Percentiles rank a stretch among this genome's conserved stretches.
phyloP scores from a whole-genome alignment of 2,329 filamentous ascomycete genomes.

The Penicillium sp. region DNA sequence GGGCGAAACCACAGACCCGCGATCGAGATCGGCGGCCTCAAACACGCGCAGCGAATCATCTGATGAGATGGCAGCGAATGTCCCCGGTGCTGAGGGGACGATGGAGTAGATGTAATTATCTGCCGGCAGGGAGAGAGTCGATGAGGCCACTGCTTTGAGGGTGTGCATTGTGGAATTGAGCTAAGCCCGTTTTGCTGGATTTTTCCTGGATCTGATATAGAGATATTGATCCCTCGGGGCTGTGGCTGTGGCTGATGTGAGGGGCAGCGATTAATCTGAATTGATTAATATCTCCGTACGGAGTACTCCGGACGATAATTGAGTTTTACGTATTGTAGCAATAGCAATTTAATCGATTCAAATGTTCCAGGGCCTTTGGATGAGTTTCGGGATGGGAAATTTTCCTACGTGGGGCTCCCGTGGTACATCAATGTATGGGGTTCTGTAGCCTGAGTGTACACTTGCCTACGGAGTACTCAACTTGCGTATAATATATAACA shows the following conservation, averaged over 20 bases:
- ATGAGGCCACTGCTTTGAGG: constrained; percentile 27
- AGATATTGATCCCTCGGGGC: background rate
- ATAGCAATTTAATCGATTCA: background rate
- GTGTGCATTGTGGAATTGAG: constrained; percentile 25
- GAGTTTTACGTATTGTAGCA: background rate
- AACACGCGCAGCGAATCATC: constrained; percentile 40
- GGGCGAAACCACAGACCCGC: constrained; percentile 9
- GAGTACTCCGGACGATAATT: background rate
- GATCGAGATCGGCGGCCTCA: constrained; percentile 29
- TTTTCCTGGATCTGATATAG: background rate
- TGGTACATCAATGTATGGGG: background rate
- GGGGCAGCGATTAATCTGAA: background rate
- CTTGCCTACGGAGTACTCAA: no score
- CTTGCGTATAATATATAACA: background rate
- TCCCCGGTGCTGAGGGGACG: constrained; percentile 21
- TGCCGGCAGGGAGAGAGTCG: constrained; percentile 32
- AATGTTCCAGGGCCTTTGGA: background rate
- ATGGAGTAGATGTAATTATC: constrained; percentile 40
- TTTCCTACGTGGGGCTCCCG: background rate
- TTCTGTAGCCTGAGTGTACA: background rate
- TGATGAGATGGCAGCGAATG: constrained; percentile 38
- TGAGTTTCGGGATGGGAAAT: background rate
- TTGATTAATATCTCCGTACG: background rate
- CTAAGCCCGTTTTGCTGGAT: background rate
- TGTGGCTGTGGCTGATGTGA: constrained; percentile 6